Evolutionary conservation across 2,329 filamentous ascomycete species (phyloP).

Genomic region (Penicillium nordicum): DNA sequence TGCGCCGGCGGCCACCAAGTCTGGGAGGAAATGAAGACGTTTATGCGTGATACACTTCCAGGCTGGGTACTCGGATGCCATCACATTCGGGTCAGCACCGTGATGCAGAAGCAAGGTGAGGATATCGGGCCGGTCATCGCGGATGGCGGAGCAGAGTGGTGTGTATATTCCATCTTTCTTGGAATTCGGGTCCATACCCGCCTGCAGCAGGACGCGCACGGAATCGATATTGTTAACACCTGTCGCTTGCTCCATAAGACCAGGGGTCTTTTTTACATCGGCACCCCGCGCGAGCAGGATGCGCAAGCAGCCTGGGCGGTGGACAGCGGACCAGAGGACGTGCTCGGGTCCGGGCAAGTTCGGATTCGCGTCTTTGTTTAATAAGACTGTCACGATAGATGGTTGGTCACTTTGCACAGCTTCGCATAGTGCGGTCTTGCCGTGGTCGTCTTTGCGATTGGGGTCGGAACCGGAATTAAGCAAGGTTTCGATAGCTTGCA

Average conservation of each 20-base stretch:
- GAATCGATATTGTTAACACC: constrained; percentile 63
- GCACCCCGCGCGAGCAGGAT: constrained; percentile 59
- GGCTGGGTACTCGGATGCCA: constrained; percentile 61
- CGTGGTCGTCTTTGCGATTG: constrained; percentile 59
- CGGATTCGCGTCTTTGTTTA: constrained; percentile 61
- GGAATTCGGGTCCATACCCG: constrained; percentile 58
- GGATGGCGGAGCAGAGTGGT: constrained; percentile 64
- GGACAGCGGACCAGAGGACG: constrained; percentile 63
- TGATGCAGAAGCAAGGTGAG: constrained; percentile 57
- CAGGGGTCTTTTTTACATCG: constrained; percentile 58
- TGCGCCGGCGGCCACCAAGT: constrained; percentile 58
- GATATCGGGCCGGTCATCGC: constrained; percentile 62
- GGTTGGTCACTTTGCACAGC: constrained; percentile 56
- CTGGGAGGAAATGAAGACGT: constrained; percentile 56
- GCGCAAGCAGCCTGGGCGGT: constrained; percentile 57
- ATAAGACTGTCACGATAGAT: constrained; percentile 54
- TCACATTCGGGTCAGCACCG: constrained; percentile 52
- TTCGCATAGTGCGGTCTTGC: constrained; percentile 62
- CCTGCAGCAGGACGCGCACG: constrained; percentile 55
- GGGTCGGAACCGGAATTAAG: constrained; percentile 59
- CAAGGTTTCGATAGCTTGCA: constrained; percentile 56
- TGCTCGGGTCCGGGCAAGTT: constrained; percentile 68
- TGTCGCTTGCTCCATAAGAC: constrained; percentile 62
- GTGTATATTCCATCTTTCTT: constrained; percentile 67
- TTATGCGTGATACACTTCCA: constrained; percentile 69